Percentiles rank a stretch among this genome's conserved stretches.
Conservation (phyloP, 306 rosid species). For the Gastrolobium bilobum region DNA sequence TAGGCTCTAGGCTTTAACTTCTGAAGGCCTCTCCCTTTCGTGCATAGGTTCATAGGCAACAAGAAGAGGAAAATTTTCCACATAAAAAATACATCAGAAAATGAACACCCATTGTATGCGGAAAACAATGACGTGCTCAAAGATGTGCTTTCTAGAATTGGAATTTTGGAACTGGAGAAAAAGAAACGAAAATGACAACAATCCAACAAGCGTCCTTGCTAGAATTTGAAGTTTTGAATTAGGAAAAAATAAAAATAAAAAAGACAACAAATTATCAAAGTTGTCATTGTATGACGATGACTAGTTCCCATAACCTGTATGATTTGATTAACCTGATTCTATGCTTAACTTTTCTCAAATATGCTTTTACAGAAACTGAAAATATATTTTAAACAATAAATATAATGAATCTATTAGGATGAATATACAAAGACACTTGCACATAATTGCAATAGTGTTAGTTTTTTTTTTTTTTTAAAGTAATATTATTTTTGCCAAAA, state of each 20-base stretch:
- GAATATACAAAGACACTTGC: no score
- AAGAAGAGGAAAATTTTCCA: conserved; percentile 29
- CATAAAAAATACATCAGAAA: conserved; percentile 17
- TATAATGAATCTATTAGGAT: no score
- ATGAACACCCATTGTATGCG: conserved; percentile 8
- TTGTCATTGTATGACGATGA: not conserved
- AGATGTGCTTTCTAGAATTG: not conserved
- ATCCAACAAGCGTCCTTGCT: conserved; percentile 6
- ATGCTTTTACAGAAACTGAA: not conserved
- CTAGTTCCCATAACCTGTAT: not conserved
- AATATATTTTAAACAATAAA: no score
- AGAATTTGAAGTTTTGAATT: not conserved
- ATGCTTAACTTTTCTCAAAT: not conserved
- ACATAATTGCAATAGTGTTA: no score
- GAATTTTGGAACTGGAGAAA: conserved; percentile 11
- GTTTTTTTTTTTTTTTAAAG: no score
- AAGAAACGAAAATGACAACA: conserved; percentile 28
- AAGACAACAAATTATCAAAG: not conserved
- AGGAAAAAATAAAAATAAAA: not conserved
- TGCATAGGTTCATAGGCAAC: conserved; percentile 33
- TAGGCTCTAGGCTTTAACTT: conserved; percentile 40
- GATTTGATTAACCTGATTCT: not conserved
- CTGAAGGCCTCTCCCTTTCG: conserved; percentile 9
- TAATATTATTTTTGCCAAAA: no score
- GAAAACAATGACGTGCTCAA: conserved; percentile 31